phyloP scores from a whole-genome alignment of 2,329 filamentous ascomycete genomes.

The Venturia oleaginea region DNA sequence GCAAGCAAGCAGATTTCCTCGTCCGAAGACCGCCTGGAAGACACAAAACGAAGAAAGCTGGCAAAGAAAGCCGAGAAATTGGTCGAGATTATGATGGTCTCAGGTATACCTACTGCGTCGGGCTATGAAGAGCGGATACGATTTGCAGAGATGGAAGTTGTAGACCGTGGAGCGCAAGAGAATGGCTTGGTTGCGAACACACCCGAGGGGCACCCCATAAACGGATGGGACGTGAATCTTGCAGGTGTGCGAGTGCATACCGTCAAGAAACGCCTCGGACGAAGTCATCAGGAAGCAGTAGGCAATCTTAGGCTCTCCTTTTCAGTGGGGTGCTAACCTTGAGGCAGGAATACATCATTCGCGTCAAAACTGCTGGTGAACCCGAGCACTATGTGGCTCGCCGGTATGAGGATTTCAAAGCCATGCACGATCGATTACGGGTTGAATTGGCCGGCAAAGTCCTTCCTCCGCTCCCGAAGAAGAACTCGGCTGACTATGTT shows the following conservation, averaged over 20 bases:
- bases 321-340: neutral
- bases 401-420: slow-evolving; percentile 79
- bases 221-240: slow-evolving; percentile 96
- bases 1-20: slow-evolving; percentile 95
- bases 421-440: slow-evolving; percentile 68
- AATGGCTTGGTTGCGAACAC: slow-evolving; percentile 78
- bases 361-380: slow-evolving; percentile 69
- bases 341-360: slow-evolving; percentile 72
- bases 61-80: slow-evolving; percentile 90
- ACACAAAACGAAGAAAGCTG: slow-evolving; percentile 89
- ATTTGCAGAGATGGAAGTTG: slow-evolving; percentile 93
- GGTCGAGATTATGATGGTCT: slow-evolving; percentile 99
- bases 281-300: slow-evolving; percentile 5
- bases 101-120: slow-evolving; percentile 86
- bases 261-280: slow-evolving; percentile 3
- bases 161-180: slow-evolving; percentile 87
- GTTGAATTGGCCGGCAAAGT: slow-evolving; percentile 86
- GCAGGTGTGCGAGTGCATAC: slow-evolving; percentile 59
- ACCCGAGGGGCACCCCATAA: slow-evolving; percentile 84
- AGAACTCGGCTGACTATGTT: slow-evolving; percentile 78
- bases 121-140: slow-evolving; percentile 96
- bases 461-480: slow-evolving; percentile 75
- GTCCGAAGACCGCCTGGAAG: slow-evolving; percentile 89
- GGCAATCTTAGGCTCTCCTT: neutral
- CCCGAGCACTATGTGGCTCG: slow-evolving; percentile 72